Base-by-base conservation (phyloP, 345 rosid species). In the Punica granatum region DNA sequence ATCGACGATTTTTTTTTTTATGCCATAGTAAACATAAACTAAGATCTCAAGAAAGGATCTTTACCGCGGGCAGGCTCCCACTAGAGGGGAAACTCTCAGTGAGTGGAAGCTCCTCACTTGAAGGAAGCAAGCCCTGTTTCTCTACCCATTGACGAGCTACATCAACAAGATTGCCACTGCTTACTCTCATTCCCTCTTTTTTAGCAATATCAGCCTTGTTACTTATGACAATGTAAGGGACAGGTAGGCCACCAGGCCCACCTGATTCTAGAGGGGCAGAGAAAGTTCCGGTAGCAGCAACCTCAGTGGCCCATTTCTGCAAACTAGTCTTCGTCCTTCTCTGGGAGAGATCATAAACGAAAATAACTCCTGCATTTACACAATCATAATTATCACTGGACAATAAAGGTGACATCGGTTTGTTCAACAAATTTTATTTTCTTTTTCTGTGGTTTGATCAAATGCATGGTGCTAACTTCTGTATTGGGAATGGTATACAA, bases 121-220 rank as follows among this genome's bases (percentile, higher is more conserved):
- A 75, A 32, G 97, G 80, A 79, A 95, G 94, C 79, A 95, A 81
- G 56, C 99, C 99, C 83, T 95, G 99, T 79, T 92, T 95, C 88
- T 95, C 99, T 42, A 95, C 97, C 99, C 99, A 95, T 69, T 86
- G 97, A 21, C 96, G 98, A 80, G 99, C 99, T 42, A 75, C 98
- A 75, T 95, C 99, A 66, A 95, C 97, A 49, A 95, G 98, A 81
- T 90, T 95, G 69, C 98, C 96, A 65, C 96, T 90, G 83, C 99
- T 95, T 84, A 96, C 97, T 79, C 83, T 86, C 30, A 88, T 84
- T 51, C 93, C 97, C 78, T 90, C 99, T 83, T 81, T 95, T 26
- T 90, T 84, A 69, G 97, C 98, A 56, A 95, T 68, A 72, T 95
- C 99, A 62, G 94, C 93, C 79, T 95, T 95, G 82, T 95, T 95